These are phyloP conservation scores for Pythium dissotocum DNA, from an alignment of 352 stramenopile genomes.

Conservation along the genomic window DNA sequence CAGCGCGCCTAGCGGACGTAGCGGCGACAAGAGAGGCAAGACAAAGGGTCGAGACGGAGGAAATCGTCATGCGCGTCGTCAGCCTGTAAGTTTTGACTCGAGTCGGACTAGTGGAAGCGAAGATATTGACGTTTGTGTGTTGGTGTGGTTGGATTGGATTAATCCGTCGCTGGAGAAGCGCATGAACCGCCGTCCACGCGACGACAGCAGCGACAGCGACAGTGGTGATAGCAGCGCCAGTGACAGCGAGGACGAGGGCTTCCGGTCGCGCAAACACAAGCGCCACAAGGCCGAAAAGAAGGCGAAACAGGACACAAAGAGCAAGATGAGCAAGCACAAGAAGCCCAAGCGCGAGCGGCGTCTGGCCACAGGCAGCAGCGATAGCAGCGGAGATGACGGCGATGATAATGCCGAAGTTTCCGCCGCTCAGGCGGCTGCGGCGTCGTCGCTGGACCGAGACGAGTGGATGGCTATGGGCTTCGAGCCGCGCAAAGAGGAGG, in stretches of 20 bases:
- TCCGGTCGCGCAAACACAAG: slow-evolving; percentile 33
- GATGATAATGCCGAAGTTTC: slow-evolving; percentile 11
- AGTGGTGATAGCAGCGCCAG: slow-evolving; percentile 8
- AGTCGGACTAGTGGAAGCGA: background rate
- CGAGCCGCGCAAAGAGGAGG: slow-evolving; percentile 27
- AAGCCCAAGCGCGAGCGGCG: slow-evolving; percentile 36
- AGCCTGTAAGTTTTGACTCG: slow-evolving; percentile 23
- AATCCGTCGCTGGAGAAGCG: slow-evolving; percentile 44
- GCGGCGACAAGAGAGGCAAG: slow-evolving; percentile 27
- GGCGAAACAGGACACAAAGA: slow-evolving; percentile 43
- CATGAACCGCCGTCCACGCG: slow-evolving; percentile 16
- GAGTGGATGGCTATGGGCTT: slow-evolving; percentile 89
- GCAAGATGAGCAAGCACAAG: slow-evolving; percentile 47
- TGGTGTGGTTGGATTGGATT: slow-evolving; percentile 38
- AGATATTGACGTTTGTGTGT: background rate
- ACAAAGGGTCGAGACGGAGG: slow-evolving; percentile 17
- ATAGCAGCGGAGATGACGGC: slow-evolving; percentile 11
- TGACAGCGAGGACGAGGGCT: slow-evolving; percentile 21
- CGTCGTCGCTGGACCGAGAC: slow-evolving; percentile 46
- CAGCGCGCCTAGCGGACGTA: slow-evolving; percentile 21
- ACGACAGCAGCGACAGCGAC: slow-evolving; percentile 9
- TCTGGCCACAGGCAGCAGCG: slow-evolving; percentile 31
- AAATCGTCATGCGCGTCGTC: slow-evolving; percentile 13
- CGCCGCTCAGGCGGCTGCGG: background rate
- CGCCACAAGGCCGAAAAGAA: slow-evolving; percentile 34